Evolutionary conservation across 2,329 filamentous ascomycete genomes (phyloP), one percentile per base, ranked within the genome.

Genomic region (Bipolaris gigantea): DNA sequence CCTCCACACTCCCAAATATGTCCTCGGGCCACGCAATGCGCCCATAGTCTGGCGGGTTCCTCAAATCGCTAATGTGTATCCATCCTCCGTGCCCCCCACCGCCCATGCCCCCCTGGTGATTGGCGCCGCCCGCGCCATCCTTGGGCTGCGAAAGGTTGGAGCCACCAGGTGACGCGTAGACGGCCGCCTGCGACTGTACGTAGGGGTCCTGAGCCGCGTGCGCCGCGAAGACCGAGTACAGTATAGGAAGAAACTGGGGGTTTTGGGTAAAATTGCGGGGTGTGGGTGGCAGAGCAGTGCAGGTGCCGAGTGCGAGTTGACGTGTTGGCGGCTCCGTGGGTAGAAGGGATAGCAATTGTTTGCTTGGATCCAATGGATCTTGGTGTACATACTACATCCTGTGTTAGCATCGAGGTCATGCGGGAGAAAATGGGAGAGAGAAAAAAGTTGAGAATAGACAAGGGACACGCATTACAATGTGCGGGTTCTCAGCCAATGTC

Each of bases 21-120:
- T 87, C 85, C 66, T 87, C 85, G 0, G 85, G 84, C 80, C 81
- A 85, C 47, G 85, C 82, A 57, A 86, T 85, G n/a, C 85, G 70
- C 1, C 85, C 85, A 70, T 79, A 87, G 55, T 87, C 85, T 2
- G 85, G 84, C 33, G 84, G 83, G 56, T 82, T 80, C 55, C 85
- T 74, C 64, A 72, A 70, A 63, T 87, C 85, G 34, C 80, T 85
- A n/a, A 87, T 77, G 65, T 87, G 85, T 36, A 87, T 82, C 74
- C 80, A 86, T 1, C 85, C 85, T 18, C 84, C 84, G 59, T 81
- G 74, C 1, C 83, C 83, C 15, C 74, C 83, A 16, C 82, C 80
- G 2, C 83, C 84, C 53, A 76, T 78, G 46, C 84, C 84, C 16
- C 83, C 83, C 62, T 86, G 84, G 15, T 80, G 77, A 59, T 79